A percentile compares a stretch with the other conserved stretches of the same genome.
Evolutionary conservation across 2,329 filamentous ascomycete genomes (phyloP).

Genomic region (Geosmithia flava): DNA sequence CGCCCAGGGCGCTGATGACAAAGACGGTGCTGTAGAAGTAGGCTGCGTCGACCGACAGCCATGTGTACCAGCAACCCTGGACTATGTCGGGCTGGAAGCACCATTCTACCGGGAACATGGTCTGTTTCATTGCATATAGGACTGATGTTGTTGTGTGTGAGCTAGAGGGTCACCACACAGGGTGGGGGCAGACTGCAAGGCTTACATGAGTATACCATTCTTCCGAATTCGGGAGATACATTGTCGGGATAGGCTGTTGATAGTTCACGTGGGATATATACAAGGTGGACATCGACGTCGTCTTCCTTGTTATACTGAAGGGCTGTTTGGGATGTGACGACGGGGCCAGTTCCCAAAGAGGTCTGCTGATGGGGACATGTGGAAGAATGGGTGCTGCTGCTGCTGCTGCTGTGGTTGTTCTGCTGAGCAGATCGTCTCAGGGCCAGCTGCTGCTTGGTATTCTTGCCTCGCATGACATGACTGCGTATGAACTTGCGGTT

Average conservation of each 20-base stretch:
- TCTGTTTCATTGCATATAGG: constrained; percentile 12
- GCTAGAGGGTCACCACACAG: too few relatives aligned
- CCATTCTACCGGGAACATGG: constrained; percentile 15
- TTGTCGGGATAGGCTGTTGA: too few relatives aligned
- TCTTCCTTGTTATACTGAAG: too few relatives aligned
- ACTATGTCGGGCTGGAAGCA: constrained; percentile 10
- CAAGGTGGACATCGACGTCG: not conserved
- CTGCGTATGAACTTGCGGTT: constrained; percentile 11
- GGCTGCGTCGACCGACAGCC: constrained; percentile 11
- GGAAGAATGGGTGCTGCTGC: too few relatives aligned
- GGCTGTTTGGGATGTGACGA: too few relatives aligned
- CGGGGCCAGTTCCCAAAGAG: too few relatives aligned
- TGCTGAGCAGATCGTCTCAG: not conserved
- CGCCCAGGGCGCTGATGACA: constrained; percentile 10
- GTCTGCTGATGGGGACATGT: too few relatives aligned
- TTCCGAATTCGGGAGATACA: too few relatives aligned
- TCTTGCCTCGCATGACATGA: constrained; percentile 8
- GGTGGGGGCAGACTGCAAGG: too few relatives aligned
- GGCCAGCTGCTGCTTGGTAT: constrained; percentile 1
- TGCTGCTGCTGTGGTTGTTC: not conserved
- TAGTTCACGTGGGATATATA: too few relatives aligned
- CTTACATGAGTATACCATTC: too few relatives aligned
- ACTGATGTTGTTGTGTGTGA: constrained; percentile 7
- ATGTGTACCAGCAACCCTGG: constrained; percentile 13
- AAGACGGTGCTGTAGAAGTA: constrained; percentile 14